phyloP scores from a whole-genome alignment of 805 yeast genomes.

The Yamadazyma nakazawae region DNA sequence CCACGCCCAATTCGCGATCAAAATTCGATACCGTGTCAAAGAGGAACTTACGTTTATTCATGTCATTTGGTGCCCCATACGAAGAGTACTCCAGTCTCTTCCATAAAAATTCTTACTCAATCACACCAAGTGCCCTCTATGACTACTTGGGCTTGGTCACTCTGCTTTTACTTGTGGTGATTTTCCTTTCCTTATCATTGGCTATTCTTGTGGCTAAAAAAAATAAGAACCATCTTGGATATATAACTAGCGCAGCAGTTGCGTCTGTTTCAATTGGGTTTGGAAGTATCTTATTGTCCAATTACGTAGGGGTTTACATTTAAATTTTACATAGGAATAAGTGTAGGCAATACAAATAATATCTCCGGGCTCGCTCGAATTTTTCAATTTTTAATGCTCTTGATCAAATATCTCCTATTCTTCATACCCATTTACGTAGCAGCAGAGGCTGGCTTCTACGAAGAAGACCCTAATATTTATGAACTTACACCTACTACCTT shows the following conservation, averaged over 20 bases:
- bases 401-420: background rate
- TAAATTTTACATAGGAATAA: constrained; percentile 10
- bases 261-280: constrained; percentile 39
- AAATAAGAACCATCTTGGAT: constrained; percentile 22
- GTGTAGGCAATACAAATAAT: no score
- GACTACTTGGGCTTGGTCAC: constrained; percentile 16
- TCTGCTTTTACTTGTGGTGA: constrained; percentile 22
- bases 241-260: constrained; percentile 27
- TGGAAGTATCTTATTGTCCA: constrained; percentile 35
- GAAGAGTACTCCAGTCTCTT: constrained; percentile 23
- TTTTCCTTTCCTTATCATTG: constrained; percentile 28
- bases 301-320: constrained; percentile 43
- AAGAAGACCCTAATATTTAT: constrained; percentile 42
- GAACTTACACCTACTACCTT: constrained; percentile 60
- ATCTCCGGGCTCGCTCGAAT: background rate
- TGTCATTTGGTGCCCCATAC: constrained; percentile 25
- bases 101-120: constrained; percentile 20
- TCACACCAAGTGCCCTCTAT: constrained; percentile 19
- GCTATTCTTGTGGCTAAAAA: constrained; percentile 28
- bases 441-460: constrained; percentile 23
- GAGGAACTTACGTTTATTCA: background rate
- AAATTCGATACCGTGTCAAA: no score
- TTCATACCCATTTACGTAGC: background rate
- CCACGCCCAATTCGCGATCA: no score
- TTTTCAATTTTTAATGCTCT: background rate